Percentiles rank a stretch among this genome's conserved stretches.
These are phyloP conservation scores for Rhizopus delemar DNA, from an alignment of 371 early-diverging fungal species.

Conservation along the genomic window DNA sequence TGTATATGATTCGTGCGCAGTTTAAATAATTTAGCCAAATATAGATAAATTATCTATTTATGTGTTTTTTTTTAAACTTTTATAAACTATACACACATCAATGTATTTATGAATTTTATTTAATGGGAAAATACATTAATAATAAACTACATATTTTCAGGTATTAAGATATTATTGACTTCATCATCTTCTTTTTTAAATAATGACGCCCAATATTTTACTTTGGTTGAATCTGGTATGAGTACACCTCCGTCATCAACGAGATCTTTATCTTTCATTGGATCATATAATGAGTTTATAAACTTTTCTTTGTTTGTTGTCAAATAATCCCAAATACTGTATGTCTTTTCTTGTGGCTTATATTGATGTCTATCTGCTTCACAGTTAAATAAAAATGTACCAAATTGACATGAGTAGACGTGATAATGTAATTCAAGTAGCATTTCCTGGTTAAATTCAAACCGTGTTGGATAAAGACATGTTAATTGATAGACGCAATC, in stretches of 20 bases:
- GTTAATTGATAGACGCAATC: constrained; percentile 93
- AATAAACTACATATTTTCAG: background rate
- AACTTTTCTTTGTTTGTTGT: constrained; percentile 56
- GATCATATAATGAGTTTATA: constrained; percentile 55
- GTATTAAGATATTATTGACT: constrained; percentile 41
- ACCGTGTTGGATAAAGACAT: constrained; percentile 83
- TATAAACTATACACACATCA: no score
- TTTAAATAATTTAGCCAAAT: no score
- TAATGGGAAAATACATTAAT: no score
- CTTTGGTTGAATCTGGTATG: constrained; percentile 60
- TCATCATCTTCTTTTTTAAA: constrained; percentile 60
- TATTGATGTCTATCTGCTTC: constrained; percentile 68
- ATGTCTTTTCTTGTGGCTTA: constrained; percentile 54
- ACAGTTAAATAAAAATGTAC: constrained; percentile 90
- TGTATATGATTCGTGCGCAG: no score
- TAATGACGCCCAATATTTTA: constrained; percentile 75
- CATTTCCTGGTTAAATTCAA: constrained; percentile 89
- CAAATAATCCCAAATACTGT: constrained; percentile 84
- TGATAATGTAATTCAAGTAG: constrained; percentile 81
- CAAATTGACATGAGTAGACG: constrained; percentile 89
- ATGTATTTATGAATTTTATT: no score
- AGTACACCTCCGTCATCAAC: constrained; percentile 60
- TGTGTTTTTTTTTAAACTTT: no score
- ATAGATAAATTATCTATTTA: no score
- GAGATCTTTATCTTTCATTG: constrained; percentile 48